These are phyloP conservation scores for Akebia trifoliata DNA, from an alignment of 164 flowering plant species.

Conservation along the genomic window DNA sequence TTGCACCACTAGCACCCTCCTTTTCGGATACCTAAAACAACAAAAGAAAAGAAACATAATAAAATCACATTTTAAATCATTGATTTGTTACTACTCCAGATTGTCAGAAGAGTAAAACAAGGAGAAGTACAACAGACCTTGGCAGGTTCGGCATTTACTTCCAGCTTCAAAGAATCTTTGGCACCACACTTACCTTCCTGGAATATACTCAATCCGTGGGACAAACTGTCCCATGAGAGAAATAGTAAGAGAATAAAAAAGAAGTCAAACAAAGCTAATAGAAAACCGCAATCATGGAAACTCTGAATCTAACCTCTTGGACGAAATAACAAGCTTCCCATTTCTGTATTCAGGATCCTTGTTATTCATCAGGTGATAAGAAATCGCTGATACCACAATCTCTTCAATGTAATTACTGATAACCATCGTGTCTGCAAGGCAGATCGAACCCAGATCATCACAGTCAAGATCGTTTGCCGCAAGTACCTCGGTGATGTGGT, in stretches of 20 bases:
- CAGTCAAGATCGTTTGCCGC: slow-evolving; percentile 83
- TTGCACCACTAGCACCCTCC: slow-evolving; percentile 26
- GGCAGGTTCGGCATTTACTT: slow-evolving; percentile 39
- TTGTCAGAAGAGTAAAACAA: not conserved
- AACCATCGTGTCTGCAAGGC: slow-evolving; percentile 58
- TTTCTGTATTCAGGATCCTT: slow-evolving; percentile 75
- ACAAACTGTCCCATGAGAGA: slow-evolving; percentile 49
- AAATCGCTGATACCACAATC: slow-evolving; percentile 86
- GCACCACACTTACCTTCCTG: slow-evolving; percentile 47
- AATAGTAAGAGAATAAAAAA: slow-evolving; percentile 1
- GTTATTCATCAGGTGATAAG: slow-evolving; percentile 85
- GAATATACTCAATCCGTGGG: slow-evolving; percentile 84
- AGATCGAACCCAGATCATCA: slow-evolving; percentile 77
- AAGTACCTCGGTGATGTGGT: slow-evolving; percentile 84
- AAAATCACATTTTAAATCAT: not conserved
- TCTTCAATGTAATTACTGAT: slow-evolving; percentile 83
- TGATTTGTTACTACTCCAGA: not conserved
- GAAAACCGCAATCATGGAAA: not conserved
- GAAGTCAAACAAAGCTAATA: not conserved
- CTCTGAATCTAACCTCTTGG: slow-evolving; percentile 48
- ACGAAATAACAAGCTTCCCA: slow-evolving; percentile 84
- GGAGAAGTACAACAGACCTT: slow-evolving; percentile 42
- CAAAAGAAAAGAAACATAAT: slow-evolving; percentile 1
- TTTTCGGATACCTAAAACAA: slow-evolving; percentile 28
- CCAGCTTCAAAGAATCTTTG: slow-evolving; percentile 44